Base-by-base conservation (phyloP, 1,284 basidiomycete species). In the Trametes hirsuta region DNA sequence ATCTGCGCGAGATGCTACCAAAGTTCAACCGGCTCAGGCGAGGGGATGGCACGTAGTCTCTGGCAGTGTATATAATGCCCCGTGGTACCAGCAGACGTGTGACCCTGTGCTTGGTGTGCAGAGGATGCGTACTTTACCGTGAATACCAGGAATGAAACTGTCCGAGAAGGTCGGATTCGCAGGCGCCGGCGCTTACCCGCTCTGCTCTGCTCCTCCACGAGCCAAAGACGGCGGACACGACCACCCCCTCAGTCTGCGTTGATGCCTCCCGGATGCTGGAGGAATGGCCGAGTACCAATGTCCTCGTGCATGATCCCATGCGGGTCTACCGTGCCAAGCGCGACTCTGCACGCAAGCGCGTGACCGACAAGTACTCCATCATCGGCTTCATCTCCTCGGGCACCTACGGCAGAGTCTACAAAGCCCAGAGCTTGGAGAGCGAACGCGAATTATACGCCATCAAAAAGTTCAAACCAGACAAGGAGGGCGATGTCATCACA, bases 381-480 rank as follows among this genome's bases (percentile, higher is more conserved):
- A 82, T 97, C 3, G 97, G 97, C 8, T 99, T 99, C 78, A 95
- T 99, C 67, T 97, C 95, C 8, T 97, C 95, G 4, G 97, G 97
- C 18, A 99, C 97, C 0, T 99, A 99, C 71, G 97, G 97, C 0
- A 84, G 95, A 30, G 97, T 99, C 4, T 99, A 99, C 84, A 99
- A 99, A 75, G 97, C 96, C 0, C 85, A 92, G 62, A 89, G 90
- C 63, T 81, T 85, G 36, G 90, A 85, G 1, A 78, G 79, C 10
- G 87, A 89, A 85, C 81, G 1, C 81, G 79, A 58, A 82, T 97
- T 97, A 49, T 92, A 95, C 70, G 97, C 97, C 4, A 98, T 99
- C 79, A 99, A 99, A 80, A 99, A 99, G 76, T 99, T 99, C 81
- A 99, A 99, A 74, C 96, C 97, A 0, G 97, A 99, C 80, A 98